A percentile compares a stretch with the other conserved stretches of the same genome.
Evolutionary conservation across 1,284 basidiomycete genomes (phyloP).

Genomic region (Microbotryum violaceum): DNA sequence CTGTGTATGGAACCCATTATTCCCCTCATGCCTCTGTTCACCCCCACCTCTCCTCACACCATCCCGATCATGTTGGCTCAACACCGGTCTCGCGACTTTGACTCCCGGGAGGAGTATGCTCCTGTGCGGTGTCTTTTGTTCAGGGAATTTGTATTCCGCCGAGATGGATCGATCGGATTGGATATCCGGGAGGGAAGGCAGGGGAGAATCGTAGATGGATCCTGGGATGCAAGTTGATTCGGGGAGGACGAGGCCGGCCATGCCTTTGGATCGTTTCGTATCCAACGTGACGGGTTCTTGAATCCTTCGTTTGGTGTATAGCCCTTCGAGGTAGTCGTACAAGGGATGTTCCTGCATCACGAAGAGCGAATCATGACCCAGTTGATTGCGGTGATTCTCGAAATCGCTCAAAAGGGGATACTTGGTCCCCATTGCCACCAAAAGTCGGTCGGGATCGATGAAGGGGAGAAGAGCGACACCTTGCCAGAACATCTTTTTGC

Average conservation of each 20-base stretch:
- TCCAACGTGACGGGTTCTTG: constrained; percentile 60
- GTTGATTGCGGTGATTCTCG: constrained; percentile 73
- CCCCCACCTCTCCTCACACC: constrained; percentile 47
- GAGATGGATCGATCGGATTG: constrained; percentile 78
- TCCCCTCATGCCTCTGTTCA: constrained; percentile 11
- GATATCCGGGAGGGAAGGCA: constrained; percentile 57
- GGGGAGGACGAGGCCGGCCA: constrained; percentile 69
- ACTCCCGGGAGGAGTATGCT: constrained; percentile 75
- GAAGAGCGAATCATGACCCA: constrained; percentile 79
- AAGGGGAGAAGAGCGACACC: constrained; percentile 94
- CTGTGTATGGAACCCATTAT: constrained; percentile 25
- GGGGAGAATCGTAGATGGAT: constrained; percentile 75
- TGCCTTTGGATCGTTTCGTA: constrained; percentile 61
- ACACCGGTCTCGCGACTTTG: constrained; percentile 53
- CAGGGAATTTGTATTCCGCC: constrained; percentile 81
- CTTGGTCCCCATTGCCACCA: constrained; percentile 69
- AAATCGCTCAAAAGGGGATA: constrained; percentile 70
- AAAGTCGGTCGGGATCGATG: constrained; percentile 77
- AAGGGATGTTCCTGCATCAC: constrained; percentile 76
- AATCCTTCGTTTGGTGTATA: constrained; percentile 81
- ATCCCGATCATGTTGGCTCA: constrained; percentile 70
- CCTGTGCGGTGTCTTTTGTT: constrained; percentile 73
- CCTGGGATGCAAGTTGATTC: constrained; percentile 87
- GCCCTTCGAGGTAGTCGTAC: constrained; percentile 73
- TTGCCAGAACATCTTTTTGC: constrained; percentile 99